Evolutionary conservation across 176 grass and related monocot species (phyloP).

Genomic region (Rhynchospora pubera): DNA sequence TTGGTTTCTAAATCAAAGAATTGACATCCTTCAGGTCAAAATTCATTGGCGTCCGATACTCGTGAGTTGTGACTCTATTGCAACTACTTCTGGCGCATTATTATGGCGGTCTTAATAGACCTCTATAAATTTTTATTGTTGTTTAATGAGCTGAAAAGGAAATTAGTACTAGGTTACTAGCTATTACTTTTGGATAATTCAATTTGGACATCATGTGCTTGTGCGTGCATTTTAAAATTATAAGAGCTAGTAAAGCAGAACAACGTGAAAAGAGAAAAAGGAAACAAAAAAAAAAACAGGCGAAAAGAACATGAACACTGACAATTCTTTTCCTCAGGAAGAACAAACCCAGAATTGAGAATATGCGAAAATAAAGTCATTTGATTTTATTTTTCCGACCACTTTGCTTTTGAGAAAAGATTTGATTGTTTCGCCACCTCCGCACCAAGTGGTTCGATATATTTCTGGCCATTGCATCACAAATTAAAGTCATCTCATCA

Average conservation of each 20-base stretch:
- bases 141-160: neutral
- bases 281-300: neutral
- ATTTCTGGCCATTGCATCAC: neutral
- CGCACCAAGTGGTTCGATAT: neutral
- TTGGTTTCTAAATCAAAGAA: too few relatives aligned
- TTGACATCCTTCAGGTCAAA: too few relatives aligned
- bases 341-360: neutral
- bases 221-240: neutral
- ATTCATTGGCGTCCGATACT: neutral
- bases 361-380: constrained; percentile 5
- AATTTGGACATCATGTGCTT: too few relatives aligned
- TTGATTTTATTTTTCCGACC: neutral
- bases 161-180: neutral
- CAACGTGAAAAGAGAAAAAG: too few relatives aligned
- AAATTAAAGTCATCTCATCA: constrained; percentile 13
- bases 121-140: neutral
- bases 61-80: neutral
- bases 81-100: neutral
- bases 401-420: too few relatives aligned
- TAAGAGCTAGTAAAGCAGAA: neutral
- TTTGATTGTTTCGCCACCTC: neutral
- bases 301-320: neutral
- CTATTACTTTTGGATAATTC: neutral
- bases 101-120: neutral
- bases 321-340: neutral